These are phyloP conservation scores for Lasiodiplodia gonubiensis DNA, from an alignment of 2,329 filamentous ascomycete genomes.

Conservation along the genomic window DNA sequence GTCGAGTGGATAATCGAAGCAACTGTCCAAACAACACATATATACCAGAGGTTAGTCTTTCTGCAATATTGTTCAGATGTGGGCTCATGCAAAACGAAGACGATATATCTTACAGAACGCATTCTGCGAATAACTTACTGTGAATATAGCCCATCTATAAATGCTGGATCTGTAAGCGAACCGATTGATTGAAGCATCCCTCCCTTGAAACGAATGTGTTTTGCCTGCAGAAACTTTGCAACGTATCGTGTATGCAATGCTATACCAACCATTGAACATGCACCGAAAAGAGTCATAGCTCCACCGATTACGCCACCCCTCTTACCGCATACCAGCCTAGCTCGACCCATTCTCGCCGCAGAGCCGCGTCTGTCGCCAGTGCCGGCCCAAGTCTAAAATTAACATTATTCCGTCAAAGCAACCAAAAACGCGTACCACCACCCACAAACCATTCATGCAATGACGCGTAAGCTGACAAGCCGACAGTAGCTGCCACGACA, in stretches of 20 bases:
- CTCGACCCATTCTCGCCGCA: not conserved
- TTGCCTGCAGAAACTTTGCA: not conserved
- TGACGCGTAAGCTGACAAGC: constrained; percentile 9
- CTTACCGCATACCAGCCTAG: not conserved
- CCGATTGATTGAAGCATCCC: not conserved
- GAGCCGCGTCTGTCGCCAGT: constrained; percentile 2
- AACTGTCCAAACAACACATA: too few species aligned
- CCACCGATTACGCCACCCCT: not conserved
- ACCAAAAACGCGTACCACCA: constrained; percentile 6
- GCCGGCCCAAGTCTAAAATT: not conserved
- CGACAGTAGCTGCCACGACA: not conserved
- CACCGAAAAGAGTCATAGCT: not conserved
- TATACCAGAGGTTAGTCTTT: too few species aligned
- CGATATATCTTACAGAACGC: not conserved
- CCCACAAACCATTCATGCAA: not conserved
- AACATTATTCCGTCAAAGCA: not conserved
- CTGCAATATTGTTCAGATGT: too few species aligned
- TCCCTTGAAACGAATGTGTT: not conserved
- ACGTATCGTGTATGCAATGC: not conserved
- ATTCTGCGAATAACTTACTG: not conserved
- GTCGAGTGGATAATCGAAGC: not conserved
- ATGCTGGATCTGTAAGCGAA: not conserved
- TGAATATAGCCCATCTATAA: too few species aligned
- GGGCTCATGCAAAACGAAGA: too few species aligned
- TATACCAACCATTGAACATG: constrained; percentile 2